Base-by-base conservation (phyloP, 164 flowering plant genomes). In the Liriodendron chinense region DNA sequence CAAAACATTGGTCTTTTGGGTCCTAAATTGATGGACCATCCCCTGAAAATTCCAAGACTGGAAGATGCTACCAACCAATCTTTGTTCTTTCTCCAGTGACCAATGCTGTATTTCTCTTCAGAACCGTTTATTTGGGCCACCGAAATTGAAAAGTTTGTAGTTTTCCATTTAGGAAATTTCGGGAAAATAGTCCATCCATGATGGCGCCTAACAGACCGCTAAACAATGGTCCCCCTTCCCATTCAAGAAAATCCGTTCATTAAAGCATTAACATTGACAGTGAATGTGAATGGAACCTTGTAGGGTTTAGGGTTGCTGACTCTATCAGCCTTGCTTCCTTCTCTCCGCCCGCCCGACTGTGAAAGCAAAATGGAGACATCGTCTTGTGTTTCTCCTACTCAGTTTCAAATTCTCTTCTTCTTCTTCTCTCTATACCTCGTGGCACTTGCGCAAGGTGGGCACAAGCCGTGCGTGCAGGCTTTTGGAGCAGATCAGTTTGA, bases 401-500 rank as follows among this genome's bases (percentile, higher is more conserved):
- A 59, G 23, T 56, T 81, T 59, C 84, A 81, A 78, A 64, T 86
- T 14, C 18, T 83, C 43, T 69, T 88, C 65, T 89, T 90, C 84
- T 88, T 85, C 79, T 65, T 78, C 49, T 79, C 92, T 2, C 71
- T 89, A 43, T 89, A 89, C 77, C 64, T 88, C n/a, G 89, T 88
- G 16, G 89, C 96, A 47, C 25, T 91, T 63, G 96, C 82, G 0
- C 90, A 86, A 79, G 87, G 87, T 26, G 90, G 89, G 50, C 90
- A 88, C 72, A 89, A 87, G 72, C 89, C 93, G 16, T 88, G 89
- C 66, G 84, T 85, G 43, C 90, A 87, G 76, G 90, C 91, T 49
- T 89, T 89, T 80, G 91, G 93, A 21, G 91, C 93, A 0, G 90
- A 89, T 76, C 93, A 89, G 57, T 88, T 89, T 68, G 93, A 88